A percentile compares a stretch with the other conserved stretches of the same genome.
These are phyloP conservation scores for Brassica juncea DNA, from an alignment of 345 rosid genomes.

Conservation along the genomic window DNA sequence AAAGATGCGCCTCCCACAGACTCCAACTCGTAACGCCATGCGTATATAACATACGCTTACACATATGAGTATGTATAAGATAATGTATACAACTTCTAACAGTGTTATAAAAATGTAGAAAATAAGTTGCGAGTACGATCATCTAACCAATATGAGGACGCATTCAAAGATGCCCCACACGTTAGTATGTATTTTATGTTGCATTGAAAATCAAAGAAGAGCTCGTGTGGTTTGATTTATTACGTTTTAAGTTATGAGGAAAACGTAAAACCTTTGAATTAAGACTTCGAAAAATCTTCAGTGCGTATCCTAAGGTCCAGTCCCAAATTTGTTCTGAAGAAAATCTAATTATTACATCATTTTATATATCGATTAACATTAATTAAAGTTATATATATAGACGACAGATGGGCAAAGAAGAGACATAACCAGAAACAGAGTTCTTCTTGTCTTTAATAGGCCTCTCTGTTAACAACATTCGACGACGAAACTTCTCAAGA, in stretches of 20 bases:
- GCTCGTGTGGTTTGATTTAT: conserved; percentile 35
- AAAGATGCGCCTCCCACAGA: conserved; percentile 11
- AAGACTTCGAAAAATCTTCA: conserved; percentile 37
- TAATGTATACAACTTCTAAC: conserved; percentile 1
- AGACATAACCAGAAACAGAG: conserved; percentile 31
- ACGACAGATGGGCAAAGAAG: conserved; percentile 31
- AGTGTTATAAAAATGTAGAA: conserved; percentile 7
- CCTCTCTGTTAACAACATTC: conserved; percentile 21
- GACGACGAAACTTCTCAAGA: conserved; percentile 21
- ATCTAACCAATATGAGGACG: conserved; percentile 19
- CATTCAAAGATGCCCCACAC: conserved; percentile 40
- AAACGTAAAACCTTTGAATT: conserved; percentile 35
- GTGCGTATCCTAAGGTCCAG: conserved; percentile 35
- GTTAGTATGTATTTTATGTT: conserved; percentile 9
- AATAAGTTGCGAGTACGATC: background rate
- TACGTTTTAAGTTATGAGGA: background rate
- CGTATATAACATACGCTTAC: conserved; percentile 1
- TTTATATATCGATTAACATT: background rate
- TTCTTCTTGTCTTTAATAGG: conserved; percentile 13
- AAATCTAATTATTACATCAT: conserved; percentile 15
- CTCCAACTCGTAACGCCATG: conserved; percentile 22
- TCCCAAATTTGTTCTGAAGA: background rate
- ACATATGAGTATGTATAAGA: background rate
- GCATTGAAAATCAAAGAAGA: conserved; percentile 32
- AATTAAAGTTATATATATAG: conserved; percentile 20